Base-by-base conservation (phyloP, 768 basidiomycete genomes). In the Tulasnella sp. region DNA sequence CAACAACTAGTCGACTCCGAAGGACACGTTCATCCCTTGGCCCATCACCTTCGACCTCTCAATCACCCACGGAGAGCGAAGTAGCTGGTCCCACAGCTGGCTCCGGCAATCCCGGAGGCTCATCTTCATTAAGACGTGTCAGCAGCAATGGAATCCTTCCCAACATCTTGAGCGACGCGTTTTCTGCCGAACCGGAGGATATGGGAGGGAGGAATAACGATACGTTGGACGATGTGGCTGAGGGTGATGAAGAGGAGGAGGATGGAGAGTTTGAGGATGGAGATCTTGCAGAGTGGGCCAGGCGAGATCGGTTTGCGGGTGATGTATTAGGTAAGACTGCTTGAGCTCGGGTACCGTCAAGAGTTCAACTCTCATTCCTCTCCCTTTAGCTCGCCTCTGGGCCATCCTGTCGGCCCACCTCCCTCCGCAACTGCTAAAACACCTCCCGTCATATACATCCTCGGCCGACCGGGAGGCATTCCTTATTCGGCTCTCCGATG, bases 281-380 rank as follows among this genome's bases (percentile, higher is more conserved):
- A 3, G 90, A 91, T 46, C 85, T 95, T 9, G 93, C 95, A 0
- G 86, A 86, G 5, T 96, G 95, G 95, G 93, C 94, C 5, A 88
- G 88, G 81, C 86, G 90, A 35, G 84, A 84, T 13, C 81, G 85
- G 11, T 94, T 92, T 81, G 80, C 80, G 4, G 85, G 87, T 46
- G 88, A 92, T 80, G 86, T 88, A 3, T 84, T 93, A 6, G 90
- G 93, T 93, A 74, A 81, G 88, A 84, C 18, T 40, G 67, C 73
- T 37, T 39, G 48, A 48, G 15, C 16, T 29, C 61, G 10, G 35
- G 3, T 26, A 15, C 9, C 70, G 23, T 70, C 39, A 40, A 40
- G 35, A 18, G n/a, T 20, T 20, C 70, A 29, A 42, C 37, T 39
- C 61, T n/a, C 26, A 67, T 46, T 29, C 29, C 55, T 20, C 55